Percentiles rank a stretch among this genome's conserved stretches.
phyloP scores from a whole-genome alignment of 208 protist species.

The Trichomonas gallinae region DNA sequence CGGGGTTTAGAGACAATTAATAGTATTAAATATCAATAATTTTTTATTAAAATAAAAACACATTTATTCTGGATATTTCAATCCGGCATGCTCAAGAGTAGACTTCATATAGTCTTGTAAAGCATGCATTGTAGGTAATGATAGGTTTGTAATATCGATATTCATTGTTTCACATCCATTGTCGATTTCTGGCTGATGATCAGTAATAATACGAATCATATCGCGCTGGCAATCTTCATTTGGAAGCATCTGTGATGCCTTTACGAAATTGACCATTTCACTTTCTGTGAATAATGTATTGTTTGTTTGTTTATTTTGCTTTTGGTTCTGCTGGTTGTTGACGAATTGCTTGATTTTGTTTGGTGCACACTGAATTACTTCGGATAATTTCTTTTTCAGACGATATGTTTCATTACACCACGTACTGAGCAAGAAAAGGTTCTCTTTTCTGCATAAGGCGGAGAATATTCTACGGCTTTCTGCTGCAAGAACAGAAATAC shows the following conservation, averaged over 20 bases:
- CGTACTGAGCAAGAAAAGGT: neutral
- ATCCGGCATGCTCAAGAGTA: neutral
- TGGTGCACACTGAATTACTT: neutral
- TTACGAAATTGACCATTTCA: neutral
- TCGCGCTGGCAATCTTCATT: neutral
- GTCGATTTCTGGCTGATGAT: neutral
- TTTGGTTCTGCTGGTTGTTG: neutral
- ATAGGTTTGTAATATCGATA: neutral
- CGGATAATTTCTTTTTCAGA: neutral
- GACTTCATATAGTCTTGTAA: neutral
- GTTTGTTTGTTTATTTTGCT: neutral
- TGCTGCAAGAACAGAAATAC: neutral
- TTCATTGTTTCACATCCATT: neutral
- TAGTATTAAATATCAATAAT: too few relatives aligned
- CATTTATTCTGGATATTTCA: constrained; percentile 1
- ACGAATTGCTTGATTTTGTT: neutral
- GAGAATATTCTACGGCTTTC: neutral
- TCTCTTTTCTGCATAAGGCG: neutral
- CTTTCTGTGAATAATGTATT: neutral
- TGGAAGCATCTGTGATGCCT: neutral
- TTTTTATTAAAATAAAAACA: too few relatives aligned
- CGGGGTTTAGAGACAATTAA: too few relatives aligned
- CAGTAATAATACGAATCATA: neutral
- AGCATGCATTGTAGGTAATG: neutral
- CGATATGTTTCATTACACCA: neutral